These are phyloP conservation scores for Penicillium bialowiezense DNA, from an alignment of 495 filamentous ascomycete genomes.

Conservation along the genomic window DNA sequence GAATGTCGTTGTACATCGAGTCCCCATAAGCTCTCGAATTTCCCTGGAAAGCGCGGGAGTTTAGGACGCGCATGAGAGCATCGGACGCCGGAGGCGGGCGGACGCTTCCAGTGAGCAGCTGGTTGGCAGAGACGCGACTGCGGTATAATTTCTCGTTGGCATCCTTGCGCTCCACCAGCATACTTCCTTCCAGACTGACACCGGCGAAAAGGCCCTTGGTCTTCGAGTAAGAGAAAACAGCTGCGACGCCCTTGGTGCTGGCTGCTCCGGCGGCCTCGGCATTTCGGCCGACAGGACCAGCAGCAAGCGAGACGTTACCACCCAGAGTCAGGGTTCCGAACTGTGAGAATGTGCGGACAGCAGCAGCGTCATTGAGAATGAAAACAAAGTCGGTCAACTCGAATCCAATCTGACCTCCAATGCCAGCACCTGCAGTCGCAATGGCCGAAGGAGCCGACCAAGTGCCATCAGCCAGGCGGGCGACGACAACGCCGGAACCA, in stretches of 20 bases:
- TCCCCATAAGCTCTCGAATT: constrained; percentile 48
- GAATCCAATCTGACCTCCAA: constrained; percentile 96
- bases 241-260: constrained; percentile 83
- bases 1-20: constrained; percentile 90
- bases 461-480: constrained; percentile 81
- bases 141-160: constrained; percentile 97
- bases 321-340: constrained; percentile 86
- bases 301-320: constrained; percentile 94
- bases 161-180: constrained; percentile 88
- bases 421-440: constrained; percentile 83
- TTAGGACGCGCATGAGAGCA: constrained; percentile 79
- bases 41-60: constrained; percentile 78
- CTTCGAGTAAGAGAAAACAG: constrained; percentile 93
- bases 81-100: constrained; percentile 78
- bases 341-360: constrained; percentile 94
- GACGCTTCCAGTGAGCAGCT: constrained; percentile 75
- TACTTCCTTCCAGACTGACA: constrained; percentile 88
- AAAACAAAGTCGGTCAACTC: constrained; percentile 99
- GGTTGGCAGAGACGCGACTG: constrained; percentile 70
- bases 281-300: constrained; percentile 89
- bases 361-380: constrained; percentile 89
- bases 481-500: constrained; percentile 90
- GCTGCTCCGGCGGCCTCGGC: constrained; percentile 95
- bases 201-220: constrained; percentile 97
- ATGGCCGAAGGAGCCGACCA: constrained; percentile 97